Conservation (phyloP, 1,284 basidiomycete species). For the Leucocoprinus gongylophorus region DNA sequence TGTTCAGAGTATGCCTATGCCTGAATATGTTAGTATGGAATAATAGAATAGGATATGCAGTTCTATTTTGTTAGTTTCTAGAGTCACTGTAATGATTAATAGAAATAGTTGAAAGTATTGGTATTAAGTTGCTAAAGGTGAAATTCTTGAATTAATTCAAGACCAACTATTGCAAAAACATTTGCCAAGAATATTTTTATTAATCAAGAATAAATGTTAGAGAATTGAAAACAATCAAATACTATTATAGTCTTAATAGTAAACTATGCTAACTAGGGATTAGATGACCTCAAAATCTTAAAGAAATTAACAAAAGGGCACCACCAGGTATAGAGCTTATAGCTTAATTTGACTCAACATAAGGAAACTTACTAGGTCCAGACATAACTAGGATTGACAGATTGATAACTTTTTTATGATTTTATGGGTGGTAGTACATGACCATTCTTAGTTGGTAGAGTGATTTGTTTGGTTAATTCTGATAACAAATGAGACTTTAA, state of each 20-base stretch:
- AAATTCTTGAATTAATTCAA: constrained; percentile 60
- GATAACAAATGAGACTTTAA: constrained; percentile 39
- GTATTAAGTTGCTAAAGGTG: constrained; percentile 58
- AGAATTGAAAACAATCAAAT: constrained; percentile 50
- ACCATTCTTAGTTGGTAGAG: constrained; percentile 48
- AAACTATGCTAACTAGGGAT: constrained; percentile 57
- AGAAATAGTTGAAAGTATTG: constrained; percentile 57
- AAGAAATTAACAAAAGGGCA: constrained; percentile 43
- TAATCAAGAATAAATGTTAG: constrained; percentile 60
- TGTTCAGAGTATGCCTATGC: constrained; percentile 51
- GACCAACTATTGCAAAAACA: constrained; percentile 57
- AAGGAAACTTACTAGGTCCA: constrained; percentile 39
- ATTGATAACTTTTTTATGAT: constrained; percentile 46
- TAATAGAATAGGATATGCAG: constrained; percentile 46
- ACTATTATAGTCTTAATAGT: constrained; percentile 43
- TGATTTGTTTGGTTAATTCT: constrained; percentile 63
- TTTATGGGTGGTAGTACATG: constrained; percentile 48
- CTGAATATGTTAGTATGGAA: constrained; percentile 50
- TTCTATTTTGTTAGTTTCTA: constrained; percentile 53
- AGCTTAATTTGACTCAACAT: constrained; percentile 33
- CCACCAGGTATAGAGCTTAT: constrained; percentile 26
- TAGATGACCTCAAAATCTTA: constrained; percentile 44
- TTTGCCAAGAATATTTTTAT: constrained; percentile 62
- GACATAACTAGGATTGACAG: constrained; percentile 46
- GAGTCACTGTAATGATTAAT: constrained; percentile 55